These are phyloP conservation scores for Coemansia sp. DNA, from an alignment of 192 early-diverging fungal genomes.

Conservation along the genomic window DNA sequence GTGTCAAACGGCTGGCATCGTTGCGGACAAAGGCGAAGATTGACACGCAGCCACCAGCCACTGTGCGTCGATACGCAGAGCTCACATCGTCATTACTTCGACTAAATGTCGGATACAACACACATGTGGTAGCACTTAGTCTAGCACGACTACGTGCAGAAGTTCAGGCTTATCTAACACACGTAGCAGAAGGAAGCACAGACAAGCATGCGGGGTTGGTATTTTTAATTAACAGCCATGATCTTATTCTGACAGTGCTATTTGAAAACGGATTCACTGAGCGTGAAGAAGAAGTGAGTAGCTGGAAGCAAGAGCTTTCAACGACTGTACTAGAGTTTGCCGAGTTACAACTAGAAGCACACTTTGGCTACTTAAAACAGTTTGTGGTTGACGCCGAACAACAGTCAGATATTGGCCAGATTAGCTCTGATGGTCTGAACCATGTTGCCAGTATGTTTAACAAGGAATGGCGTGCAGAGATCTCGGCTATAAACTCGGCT, in stretches of 20 bases:
- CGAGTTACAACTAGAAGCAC: slow-evolving; percentile 79
- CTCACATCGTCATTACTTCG: slow-evolving; percentile 86
- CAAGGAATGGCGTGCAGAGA: slow-evolving; percentile 71
- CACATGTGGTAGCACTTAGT: slow-evolving; percentile 75
- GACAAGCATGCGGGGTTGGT: slow-evolving; percentile 69
- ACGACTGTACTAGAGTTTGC: slow-evolving; percentile 74
- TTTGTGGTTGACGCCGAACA: slow-evolving; percentile 75
- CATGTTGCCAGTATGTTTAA: slow-evolving; percentile 74
- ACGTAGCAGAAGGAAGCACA: slow-evolving; percentile 69
- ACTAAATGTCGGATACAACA: slow-evolving; percentile 85
- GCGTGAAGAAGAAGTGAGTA: slow-evolving; percentile 48
- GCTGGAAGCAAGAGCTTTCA: slow-evolving; percentile 43
- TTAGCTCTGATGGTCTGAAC: slow-evolving; percentile 43
- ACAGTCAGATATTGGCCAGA: slow-evolving; percentile 59
- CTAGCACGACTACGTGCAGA: slow-evolving; percentile 71
- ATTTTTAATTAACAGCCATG: slow-evolving; percentile 95
- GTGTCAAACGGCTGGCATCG: slow-evolving; percentile 69
- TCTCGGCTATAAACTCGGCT: slow-evolving; percentile 76
- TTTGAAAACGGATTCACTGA: slow-evolving; percentile 58
- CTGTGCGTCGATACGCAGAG: slow-evolving; percentile 83
- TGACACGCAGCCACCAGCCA: slow-evolving; percentile 50
- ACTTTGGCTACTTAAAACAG: slow-evolving; percentile 77
- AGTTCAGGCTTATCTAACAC: slow-evolving; percentile 71
- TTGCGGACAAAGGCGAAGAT: slow-evolving; percentile 59
- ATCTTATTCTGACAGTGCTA: slow-evolving; percentile 80